Base-by-base conservation (phyloP, 2,329 filamentous ascomycete species). In the Trichoderma sp. region DNA sequence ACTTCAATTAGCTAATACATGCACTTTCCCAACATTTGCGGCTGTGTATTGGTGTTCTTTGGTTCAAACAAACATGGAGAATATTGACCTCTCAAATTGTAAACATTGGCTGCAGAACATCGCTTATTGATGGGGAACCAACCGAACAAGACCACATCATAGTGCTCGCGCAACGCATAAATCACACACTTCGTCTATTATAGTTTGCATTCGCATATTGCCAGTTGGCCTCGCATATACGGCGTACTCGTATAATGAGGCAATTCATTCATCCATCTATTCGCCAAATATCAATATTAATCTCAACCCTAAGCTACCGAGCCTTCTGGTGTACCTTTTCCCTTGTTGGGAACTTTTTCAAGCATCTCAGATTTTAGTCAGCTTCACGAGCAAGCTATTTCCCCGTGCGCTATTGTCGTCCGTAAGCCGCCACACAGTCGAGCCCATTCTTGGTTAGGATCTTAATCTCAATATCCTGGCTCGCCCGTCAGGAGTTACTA, bases 391-490 rank as follows among this genome's bases (percentile, higher is more conserved):
- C 16, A 33, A 62, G 68, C 35, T 62, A 29, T 18, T 62, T 53
- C 45, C 45, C 11, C 50, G 50, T 56, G 50, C 50, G n/a, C 50
- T 59, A 69, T 31, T 24, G 12, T 24, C 21, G 56, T 21, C 59
- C 27, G 38, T 72, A 64, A 72, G 69, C 69, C 69, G 69, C 69
- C 69, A 72, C 59, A 27, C 18, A 21, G 18, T 31, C 35, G 63
- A 59, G 8, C 27, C 27, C 64, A 35, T 56, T 68, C 45, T 14
- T n/a, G 29, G 29, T 14, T 68, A 38, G 66, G 21, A 14, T 68
- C 9, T 24, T 56, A 38, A 68, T 68, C n/a, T 59, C 21, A 27
- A 24, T 6, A 71, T 33, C 24, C 56, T 14, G n/a, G 56, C n/a
- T 50, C 27, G 56, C n/a, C 31, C 27, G 50, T 12, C 38, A 50